Evolutionary conservation across 495 filamentous ascomycete species (phyloP), one percentile per base, ranked within the genome.

Genomic region (Aspergillus conjunctus): DNA sequence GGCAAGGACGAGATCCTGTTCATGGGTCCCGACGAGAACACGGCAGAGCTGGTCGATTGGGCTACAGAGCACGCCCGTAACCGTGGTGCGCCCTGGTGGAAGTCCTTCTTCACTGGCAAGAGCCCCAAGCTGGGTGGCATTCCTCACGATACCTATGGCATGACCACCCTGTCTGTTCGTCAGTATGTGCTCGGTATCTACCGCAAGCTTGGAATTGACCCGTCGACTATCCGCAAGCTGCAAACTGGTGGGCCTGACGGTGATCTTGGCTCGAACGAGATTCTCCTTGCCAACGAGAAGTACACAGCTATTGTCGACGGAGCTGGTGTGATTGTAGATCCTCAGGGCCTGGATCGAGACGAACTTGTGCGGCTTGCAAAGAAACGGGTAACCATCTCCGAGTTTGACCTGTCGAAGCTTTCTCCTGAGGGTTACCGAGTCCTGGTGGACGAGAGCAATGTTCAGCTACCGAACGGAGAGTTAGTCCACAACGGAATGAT

Each of bases 91-190:
- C 91, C 91, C 22, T 98, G 93, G 92, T 98, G 94, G 94, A 98
- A 98, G 79, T 98, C 95, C 0, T 98, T 98, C 85, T 98, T 98
- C 81, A 98, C 94, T 3, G 94, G 94, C 68, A 98, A 98, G 82
- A 95, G 90, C 66, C 94, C 94, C 22, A 93, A 88, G 74, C 81
- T 98, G 43, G 94, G 94, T 50, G 94, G 94, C 68, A 98, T 98
- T 60, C 94, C 94, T 4, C 94, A 98, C 73, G 94, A 98, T 67
- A 74, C 78, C 14, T 98, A 98, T 72, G 94, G 94, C 73, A 98
- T 98, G 94, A 98, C 94, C 9, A 98, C 94, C 1, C 74, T 97
- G 54, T 97, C 93, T 10, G 94, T 98, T 22, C 90, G 94, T 43
- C 92, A 98, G 72, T 98, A 93, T 62, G 88, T 98, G 53, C 86